A percentile compares a stretch with the other conserved stretches of the same genome.
Conservation (phyloP, 2,329 filamentous ascomycete species). For the Ceratocystis eucalypticola region DNA sequence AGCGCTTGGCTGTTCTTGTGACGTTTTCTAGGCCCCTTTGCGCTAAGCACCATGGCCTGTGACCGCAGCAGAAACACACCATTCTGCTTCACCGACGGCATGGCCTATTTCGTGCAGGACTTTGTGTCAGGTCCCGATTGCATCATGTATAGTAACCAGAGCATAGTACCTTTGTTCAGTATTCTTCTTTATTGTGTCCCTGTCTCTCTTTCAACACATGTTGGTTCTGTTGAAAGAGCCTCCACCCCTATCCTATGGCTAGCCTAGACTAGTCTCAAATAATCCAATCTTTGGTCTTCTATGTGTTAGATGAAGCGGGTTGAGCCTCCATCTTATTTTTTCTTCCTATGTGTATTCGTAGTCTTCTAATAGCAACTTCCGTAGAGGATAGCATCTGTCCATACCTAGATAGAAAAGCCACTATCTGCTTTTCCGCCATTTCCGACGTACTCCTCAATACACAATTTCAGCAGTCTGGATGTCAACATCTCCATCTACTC, state of each 20-base stretch:
- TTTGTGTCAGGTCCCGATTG: neutral
- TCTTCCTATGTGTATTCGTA: neutral
- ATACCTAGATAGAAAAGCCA: neutral
- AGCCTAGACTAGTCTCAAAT: neutral
- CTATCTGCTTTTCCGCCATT: neutral
- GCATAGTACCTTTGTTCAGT: neutral
- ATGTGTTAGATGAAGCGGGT: neutral
- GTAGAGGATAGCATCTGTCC: neutral
- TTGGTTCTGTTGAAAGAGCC: constrained; percentile 2
- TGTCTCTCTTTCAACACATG: neutral
- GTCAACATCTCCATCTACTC: constrained; percentile 6
- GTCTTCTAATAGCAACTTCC: neutral
- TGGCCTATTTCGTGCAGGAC: neutral
- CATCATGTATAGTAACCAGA: neutral
- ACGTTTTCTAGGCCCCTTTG: neutral
- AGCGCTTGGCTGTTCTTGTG: neutral
- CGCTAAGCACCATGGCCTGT: neutral
- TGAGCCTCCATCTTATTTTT: constrained; percentile 1
- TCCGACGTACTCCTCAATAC: neutral
- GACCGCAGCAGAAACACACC: neutral
- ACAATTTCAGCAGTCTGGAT: too few relatives aligned
- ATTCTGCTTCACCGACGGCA: neutral
- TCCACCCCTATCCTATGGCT: neutral
- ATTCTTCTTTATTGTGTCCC: neutral
- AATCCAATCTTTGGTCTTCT: neutral